phyloP scores from a whole-genome alignment of 805 yeast genomes.

The Hemisphaericaspora nanyangensis region DNA sequence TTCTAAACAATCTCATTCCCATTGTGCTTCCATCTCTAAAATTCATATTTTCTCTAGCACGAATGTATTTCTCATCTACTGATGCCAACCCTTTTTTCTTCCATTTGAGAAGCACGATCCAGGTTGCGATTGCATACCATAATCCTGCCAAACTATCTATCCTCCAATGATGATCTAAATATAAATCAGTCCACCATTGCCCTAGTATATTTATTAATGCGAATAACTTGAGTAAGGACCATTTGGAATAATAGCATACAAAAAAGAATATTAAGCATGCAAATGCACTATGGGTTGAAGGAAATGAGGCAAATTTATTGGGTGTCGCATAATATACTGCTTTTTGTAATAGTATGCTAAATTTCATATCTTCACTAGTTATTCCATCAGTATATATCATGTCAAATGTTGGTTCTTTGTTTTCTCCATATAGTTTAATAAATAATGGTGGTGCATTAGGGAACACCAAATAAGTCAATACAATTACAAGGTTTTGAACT shows the following conservation, averaged over 20 bases:
- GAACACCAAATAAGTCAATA: constrained; percentile 54
- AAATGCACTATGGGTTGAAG: constrained; percentile 64
- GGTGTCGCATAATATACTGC: constrained; percentile 65
- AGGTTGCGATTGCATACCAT: constrained; percentile 45
- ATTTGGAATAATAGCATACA: constrained; percentile 36
- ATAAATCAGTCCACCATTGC: constrained; percentile 77
- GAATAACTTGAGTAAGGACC: constrained; percentile 29
- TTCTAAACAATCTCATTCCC: constrained; percentile 64
- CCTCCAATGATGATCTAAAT: constrained; percentile 70
- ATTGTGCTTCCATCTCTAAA: constrained; percentile 43
- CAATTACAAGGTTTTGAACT: constrained; percentile 55
- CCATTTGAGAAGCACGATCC: constrained; percentile 35
- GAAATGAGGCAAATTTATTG: constrained; percentile 65
- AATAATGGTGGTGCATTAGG: constrained; percentile 81
- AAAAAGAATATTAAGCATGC: constrained; percentile 49
- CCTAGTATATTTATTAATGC: constrained; percentile 44
- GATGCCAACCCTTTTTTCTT: constrained; percentile 20
- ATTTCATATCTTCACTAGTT: constrained; percentile 57
- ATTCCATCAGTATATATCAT: constrained; percentile 74
- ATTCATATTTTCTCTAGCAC: constrained; percentile 20
- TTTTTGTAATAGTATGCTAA: constrained; percentile 58
- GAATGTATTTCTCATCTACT: constrained; percentile 26
- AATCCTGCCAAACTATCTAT: constrained; percentile 57
- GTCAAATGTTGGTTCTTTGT: constrained; percentile 52
- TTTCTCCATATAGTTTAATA: constrained; percentile 56